Conservation (phyloP, 192 early-diverging fungal genomes). For the Entomortierella parvispora region DNA sequence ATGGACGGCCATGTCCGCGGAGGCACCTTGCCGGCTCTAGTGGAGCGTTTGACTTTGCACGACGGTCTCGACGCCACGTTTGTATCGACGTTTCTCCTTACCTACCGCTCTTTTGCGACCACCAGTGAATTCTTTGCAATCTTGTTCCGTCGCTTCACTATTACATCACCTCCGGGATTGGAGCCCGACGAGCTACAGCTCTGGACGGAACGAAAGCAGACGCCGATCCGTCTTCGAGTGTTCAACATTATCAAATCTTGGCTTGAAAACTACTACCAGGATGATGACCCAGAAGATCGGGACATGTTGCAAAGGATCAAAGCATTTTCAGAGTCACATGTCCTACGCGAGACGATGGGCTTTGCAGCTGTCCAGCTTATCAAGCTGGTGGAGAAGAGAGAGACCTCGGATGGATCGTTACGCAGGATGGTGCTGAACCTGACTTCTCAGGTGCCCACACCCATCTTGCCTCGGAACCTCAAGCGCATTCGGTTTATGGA, state of each 20-base stretch:
- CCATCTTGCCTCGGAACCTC: slow-evolving; percentile 85
- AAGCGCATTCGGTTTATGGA: slow-evolving; percentile 86
- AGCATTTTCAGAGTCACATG: slow-evolving; percentile 74
- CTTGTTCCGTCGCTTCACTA: slow-evolving; percentile 81
- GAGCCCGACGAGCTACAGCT: slow-evolving; percentile 68
- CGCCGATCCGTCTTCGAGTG: slow-evolving; percentile 91
- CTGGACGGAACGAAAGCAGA: slow-evolving; percentile 90
- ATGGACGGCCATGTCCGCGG: slow-evolving; percentile 91
- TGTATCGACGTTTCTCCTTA: slow-evolving; percentile 89
- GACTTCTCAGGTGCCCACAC: slow-evolving; percentile 71
- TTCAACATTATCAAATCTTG: slow-evolving; percentile 97
- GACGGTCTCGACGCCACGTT: slow-evolving; percentile 86
- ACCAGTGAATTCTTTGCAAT: slow-evolving; percentile 80
- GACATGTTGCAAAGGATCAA: slow-evolving; percentile 74
- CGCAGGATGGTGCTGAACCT: slow-evolving; percentile 71
- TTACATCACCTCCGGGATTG: slow-evolving; percentile 77
- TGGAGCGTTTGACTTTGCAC: slow-evolving; percentile 91
- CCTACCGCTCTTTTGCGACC: slow-evolving; percentile 93
- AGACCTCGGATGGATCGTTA: slow-evolving; percentile 66
- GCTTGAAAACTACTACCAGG: slow-evolving; percentile 91
- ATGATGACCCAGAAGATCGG: slow-evolving; percentile 78
- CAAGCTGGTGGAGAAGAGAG: slow-evolving; percentile 81
- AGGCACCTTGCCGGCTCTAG: slow-evolving; percentile 85
- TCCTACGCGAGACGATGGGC: slow-evolving; percentile 77
- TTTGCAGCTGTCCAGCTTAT: slow-evolving; percentile 77